A percentile compares a stretch with the other conserved stretches of the same genome.
Evolutionary conservation across 768 basidiomycete genomes (phyloP).

Genomic region (Pulveroboletus ravenelii): DNA sequence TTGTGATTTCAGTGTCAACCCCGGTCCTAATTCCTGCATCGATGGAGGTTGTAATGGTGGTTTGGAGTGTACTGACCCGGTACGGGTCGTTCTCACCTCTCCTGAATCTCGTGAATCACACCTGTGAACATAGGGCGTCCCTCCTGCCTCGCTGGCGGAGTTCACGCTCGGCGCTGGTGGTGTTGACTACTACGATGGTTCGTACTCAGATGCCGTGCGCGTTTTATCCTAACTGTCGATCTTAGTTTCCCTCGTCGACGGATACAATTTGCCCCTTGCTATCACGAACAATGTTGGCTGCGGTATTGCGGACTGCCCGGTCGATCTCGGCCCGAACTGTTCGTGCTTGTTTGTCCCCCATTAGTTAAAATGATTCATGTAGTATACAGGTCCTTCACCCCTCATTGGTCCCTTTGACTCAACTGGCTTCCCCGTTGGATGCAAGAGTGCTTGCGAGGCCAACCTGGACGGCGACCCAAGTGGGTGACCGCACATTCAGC

Average conservation of each 20-base stretch:
- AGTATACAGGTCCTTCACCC: slow-evolving; percentile 40
- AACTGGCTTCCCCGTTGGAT: slow-evolving; percentile 53
- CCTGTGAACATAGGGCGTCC: slow-evolving; percentile 42
- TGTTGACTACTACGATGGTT: slow-evolving; percentile 59
- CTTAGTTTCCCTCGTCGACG: slow-evolving; percentile 61
- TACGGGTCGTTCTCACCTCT: slow-evolving; percentile 10
- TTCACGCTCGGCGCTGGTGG: slow-evolving; percentile 51
- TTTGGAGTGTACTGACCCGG: slow-evolving; percentile 49
- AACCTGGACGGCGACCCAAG: slow-evolving; percentile 32
- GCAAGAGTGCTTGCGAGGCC: slow-evolving; percentile 53
- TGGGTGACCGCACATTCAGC: slow-evolving; percentile 7
- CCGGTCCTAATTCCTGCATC: slow-evolving; percentile 52
- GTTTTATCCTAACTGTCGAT: not conserved
- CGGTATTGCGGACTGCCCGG: slow-evolving; percentile 50
- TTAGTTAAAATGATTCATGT: not conserved
- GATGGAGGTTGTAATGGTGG: slow-evolving; percentile 71
- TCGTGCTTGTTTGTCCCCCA: not conserved
- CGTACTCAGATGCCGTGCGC: not conserved
- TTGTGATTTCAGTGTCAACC: slow-evolving; percentile 54
- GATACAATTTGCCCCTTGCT: slow-evolving; percentile 57
- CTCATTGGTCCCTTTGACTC: slow-evolving; percentile 52
- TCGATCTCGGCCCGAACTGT: slow-evolving; percentile 61
- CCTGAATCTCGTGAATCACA: not conserved
- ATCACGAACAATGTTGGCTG: slow-evolving; percentile 57
- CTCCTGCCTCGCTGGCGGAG: slow-evolving; percentile 66